Base-by-base conservation (phyloP, 2,329 filamentous ascomycete genomes). In the Tolypocladium ovalisporum region DNA sequence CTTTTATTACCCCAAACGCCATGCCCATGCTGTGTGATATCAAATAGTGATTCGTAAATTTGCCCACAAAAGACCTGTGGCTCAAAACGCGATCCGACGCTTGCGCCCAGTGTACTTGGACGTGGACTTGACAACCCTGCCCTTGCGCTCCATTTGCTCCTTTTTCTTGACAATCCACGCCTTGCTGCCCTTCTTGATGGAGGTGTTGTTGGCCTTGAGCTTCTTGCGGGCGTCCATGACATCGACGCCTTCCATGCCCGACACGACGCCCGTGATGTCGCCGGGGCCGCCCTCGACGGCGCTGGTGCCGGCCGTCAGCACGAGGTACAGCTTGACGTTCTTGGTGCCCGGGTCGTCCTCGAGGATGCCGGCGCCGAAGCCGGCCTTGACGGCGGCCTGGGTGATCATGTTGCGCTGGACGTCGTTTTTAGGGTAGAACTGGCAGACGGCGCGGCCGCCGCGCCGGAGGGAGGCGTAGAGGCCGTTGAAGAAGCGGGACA, bases 341-440 rank as follows among this genome's bases (percentile, higher is more conserved):
- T 99, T 99, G 40, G 94, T 99, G 49, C 91, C 93, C 0, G 89
- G 89, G 70, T 97, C 93, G 72, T 99, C 94, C 72, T 97, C 93
- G 53, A 99, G 77, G 37, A 99, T 81, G 75, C 94, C 94, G 0
- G 94, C 94, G 53, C 94, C 93, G 67, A 99, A 99, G 0, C 94
- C 94, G 1, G 94, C 94, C 68, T 89, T 91, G 60, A 97, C 88
- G 0, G 94, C 94, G 0, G 94, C 94, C 59, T 83, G 81, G 55
- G 87, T 90, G 64, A 99, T 96, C 92, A 99, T 96, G 67, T 82
- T 85, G 67, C 92, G 84, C 75, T 99, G 94, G 61, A 83, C 79
- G 64, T 95, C 88, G 70, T 99, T 97, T 75, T 96, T 96, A 3
- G 94, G 94, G 71, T 99, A 99, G 72, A 99, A 99, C 68, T 99